phyloP scores from a whole-genome alignment of 176 grass and related monocot genomes.

The Pontederia crassipes region DNA sequence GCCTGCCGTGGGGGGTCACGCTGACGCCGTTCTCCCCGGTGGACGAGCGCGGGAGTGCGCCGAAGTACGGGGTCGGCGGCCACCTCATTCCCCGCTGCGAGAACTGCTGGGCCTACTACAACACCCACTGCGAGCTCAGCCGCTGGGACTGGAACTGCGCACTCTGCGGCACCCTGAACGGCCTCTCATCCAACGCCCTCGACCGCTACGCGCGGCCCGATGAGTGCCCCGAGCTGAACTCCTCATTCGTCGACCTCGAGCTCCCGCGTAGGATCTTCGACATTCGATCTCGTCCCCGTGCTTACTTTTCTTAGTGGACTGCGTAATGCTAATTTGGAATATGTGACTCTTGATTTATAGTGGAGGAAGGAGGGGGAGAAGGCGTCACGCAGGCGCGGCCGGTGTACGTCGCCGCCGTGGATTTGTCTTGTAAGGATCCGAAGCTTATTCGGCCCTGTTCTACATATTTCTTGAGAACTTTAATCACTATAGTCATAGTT shows the following conservation, averaged over 20 bases:
- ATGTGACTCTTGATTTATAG: slow-evolving; percentile 20
- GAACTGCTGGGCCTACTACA: slow-evolving; percentile 73
- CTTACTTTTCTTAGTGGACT: not conserved
- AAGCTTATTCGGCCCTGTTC: not conserved
- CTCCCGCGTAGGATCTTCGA: slow-evolving; percentile 31
- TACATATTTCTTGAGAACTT: not conserved
- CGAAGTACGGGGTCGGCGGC: slow-evolving; percentile 27
- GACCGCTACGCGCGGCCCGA: slow-evolving; percentile 37
- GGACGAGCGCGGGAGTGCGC: slow-evolving; percentile 55
- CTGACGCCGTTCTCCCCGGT: slow-evolving; percentile 61
- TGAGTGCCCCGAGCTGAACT: slow-evolving; percentile 55
- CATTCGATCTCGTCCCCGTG: not conserved
- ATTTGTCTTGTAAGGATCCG: slow-evolving; percentile 69
- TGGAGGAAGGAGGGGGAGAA: slow-evolving; percentile 37
- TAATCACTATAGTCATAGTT: not conserved
- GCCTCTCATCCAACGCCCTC: slow-evolving; percentile 43
- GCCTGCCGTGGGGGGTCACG: slow-evolving; percentile 75
- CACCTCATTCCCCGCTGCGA: slow-evolving; percentile 79
- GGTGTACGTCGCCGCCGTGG: slow-evolving; percentile 90
- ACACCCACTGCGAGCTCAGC: slow-evolving; percentile 56
- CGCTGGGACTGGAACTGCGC: slow-evolving; percentile 79
- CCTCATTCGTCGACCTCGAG: slow-evolving; percentile 84
- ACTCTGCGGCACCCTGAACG: slow-evolving; percentile 67
- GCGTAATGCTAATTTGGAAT: not conserved
- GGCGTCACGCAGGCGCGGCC: slow-evolving; percentile 47